These are phyloP conservation scores for Rosa hybrid DNA, from an alignment of 331 rosid species.

Conservation along the genomic window DNA sequence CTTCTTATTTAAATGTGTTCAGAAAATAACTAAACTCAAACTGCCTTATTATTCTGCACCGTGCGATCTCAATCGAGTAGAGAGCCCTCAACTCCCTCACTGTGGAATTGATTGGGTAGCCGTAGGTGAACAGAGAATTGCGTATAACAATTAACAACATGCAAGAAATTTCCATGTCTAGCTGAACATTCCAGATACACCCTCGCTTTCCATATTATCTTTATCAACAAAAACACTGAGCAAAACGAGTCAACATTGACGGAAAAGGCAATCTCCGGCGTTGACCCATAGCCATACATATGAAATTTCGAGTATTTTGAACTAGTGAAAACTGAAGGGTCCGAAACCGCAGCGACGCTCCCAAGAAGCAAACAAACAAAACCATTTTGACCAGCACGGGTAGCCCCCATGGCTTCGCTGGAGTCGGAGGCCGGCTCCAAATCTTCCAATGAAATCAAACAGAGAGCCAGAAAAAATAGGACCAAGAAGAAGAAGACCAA, in stretches of 20 bases:
- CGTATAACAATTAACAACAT: too few species aligned
- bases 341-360: background rate
- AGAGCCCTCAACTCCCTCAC: too few species aligned
- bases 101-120: too few species aligned
- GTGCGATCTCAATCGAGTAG: too few species aligned
- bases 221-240: too few species aligned
- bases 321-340: background rate
- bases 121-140: too few species aligned
- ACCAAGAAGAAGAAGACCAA: slow-evolving; percentile 15
- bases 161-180: too few species aligned
- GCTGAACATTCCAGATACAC: background rate
- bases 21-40: too few species aligned
- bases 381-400: background rate
- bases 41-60: too few species aligned
- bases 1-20: too few species aligned
- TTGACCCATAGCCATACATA: background rate
- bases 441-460: slow-evolving; percentile 23
- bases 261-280: background rate
- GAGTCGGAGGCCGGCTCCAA: slow-evolving; percentile 19
- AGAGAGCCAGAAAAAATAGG: background rate
- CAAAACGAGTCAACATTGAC: background rate
- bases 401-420: slow-evolving; percentile 24
- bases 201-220: background rate
- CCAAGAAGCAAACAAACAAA: background rate
- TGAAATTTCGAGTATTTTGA: background rate